A percentile compares a stretch with the other conserved stretches of the same genome.
Evolutionary conservation across 257 asterid species (phyloP).

Genomic region (Penstemon davidsonii): DNA sequence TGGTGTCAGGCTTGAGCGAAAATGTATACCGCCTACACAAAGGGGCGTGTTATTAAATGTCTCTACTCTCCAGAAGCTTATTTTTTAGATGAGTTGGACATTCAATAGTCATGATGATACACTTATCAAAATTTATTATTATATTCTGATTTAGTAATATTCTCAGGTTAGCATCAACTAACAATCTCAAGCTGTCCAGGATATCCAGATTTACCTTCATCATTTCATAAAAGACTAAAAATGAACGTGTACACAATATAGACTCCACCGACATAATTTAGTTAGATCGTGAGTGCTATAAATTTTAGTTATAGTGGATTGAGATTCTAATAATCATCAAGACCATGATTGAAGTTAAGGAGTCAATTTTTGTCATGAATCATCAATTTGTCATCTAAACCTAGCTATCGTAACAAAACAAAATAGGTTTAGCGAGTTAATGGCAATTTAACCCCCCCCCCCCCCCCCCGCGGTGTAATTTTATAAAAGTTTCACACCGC

Average conservation of each 20-base stretch:
- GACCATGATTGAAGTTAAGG: constrained; percentile 1
- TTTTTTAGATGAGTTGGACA: no score
- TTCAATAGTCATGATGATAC: no score
- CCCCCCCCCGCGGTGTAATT: no score
- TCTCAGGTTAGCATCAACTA: neutral
- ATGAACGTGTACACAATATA: neutral
- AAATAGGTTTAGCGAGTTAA: no score
- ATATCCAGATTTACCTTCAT: neutral
- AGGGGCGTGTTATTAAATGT: no score
- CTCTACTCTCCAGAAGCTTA: no score
- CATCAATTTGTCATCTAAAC: neutral
- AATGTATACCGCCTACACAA: no score
- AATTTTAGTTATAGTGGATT: neutral
- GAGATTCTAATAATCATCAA: constrained; percentile 2
- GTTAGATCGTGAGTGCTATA: neutral
- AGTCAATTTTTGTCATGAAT: neutral
- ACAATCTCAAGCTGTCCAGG: constrained; percentile 7
- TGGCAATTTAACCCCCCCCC: no score
- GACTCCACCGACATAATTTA: neutral
- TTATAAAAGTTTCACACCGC: no score
- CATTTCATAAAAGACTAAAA: constrained; percentile 11
- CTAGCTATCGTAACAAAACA: neutral
- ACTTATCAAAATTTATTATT: neutral
- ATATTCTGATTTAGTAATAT: neutral
- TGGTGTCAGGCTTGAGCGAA: no score